Percentiles rank a stretch among this genome's conserved stretches.
These are phyloP conservation scores for Oryza rufipogon DNA, from an alignment of 176 grass and related monocot species.

Conservation along the genomic window DNA sequence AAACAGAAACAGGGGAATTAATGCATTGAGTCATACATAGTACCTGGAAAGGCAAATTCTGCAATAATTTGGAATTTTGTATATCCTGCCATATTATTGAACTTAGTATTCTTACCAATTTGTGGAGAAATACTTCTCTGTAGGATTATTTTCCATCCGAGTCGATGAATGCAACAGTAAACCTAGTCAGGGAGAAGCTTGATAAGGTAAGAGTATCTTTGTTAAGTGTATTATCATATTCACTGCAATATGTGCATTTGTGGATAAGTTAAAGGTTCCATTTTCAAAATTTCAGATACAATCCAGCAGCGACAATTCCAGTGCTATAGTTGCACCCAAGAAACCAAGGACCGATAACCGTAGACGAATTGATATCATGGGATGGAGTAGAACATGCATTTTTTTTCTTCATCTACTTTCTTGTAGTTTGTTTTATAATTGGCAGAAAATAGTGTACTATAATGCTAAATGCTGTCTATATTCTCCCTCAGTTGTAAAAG, in stretches of 20 bases:
- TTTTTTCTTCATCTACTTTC: neutral
- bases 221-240: neutral
- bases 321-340: slow-evolving; percentile 53
- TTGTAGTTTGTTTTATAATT: neutral
- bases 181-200: slow-evolving; percentile 74
- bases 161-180: slow-evolving; percentile 83
- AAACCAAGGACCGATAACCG: slow-evolving; percentile 71
- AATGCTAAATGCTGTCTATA: neutral
- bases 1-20: neutral
- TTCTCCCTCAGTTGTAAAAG: neutral
- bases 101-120: neutral
- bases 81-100: neutral
- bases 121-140: slow-evolving; percentile 3
- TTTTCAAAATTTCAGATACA: slow-evolving; percentile 22
- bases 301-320: slow-evolving; percentile 44
- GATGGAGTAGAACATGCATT: neutral
- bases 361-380: slow-evolving; percentile 65
- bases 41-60: neutral
- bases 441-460: neutral
- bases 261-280: neutral
- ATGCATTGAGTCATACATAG: slow-evolving; percentile 1
- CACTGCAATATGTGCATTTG: neutral
- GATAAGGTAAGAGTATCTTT: slow-evolving; percentile 55
- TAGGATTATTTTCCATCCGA: slow-evolving; percentile 89
- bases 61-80: neutral